Percentiles rank a stretch among this genome's conserved stretches.
Conservation (phyloP, 75 land plant species). For the Sequoia sempervirens region DNA sequence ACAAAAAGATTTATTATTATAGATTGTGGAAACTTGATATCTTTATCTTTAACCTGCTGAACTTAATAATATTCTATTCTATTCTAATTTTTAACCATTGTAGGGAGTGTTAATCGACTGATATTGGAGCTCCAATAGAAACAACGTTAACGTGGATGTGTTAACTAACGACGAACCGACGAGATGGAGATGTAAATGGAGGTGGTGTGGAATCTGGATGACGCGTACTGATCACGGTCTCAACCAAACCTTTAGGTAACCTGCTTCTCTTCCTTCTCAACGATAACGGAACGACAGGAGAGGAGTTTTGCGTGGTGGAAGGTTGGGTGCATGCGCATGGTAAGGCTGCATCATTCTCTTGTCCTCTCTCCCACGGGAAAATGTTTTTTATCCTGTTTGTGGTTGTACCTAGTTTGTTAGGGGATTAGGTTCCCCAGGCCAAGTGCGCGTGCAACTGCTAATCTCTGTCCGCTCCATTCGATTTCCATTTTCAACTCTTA, state of each 20-base stretch:
- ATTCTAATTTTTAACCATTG: too few relatives aligned
- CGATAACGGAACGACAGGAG: background rate
- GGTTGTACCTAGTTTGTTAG: background rate
- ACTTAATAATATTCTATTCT: too few relatives aligned
- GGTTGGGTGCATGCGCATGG: background rate
- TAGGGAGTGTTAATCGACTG: too few relatives aligned
- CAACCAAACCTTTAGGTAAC: background rate
- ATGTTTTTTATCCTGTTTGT: background rate
- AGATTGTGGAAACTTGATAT: too few relatives aligned
- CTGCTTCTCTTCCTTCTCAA: background rate
- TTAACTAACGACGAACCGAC: background rate
- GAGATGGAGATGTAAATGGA: background rate
- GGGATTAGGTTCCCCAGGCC: background rate
- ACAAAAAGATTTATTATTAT: too few relatives aligned
- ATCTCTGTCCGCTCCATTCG: too few relatives aligned
- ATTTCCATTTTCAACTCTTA: background rate
- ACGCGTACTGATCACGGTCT: background rate
- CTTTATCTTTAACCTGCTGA: too few relatives aligned
- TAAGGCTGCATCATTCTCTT: background rate
- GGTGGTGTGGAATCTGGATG: background rate
- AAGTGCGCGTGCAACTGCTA: conserved; percentile 3
- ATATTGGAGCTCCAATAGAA: too few relatives aligned
- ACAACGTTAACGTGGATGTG: background rate
- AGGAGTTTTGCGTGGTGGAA: background rate
- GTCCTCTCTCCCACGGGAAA: background rate